Conservation (phyloP, 768 basidiomycete genomes). For the Podaxis sp. region DNA sequence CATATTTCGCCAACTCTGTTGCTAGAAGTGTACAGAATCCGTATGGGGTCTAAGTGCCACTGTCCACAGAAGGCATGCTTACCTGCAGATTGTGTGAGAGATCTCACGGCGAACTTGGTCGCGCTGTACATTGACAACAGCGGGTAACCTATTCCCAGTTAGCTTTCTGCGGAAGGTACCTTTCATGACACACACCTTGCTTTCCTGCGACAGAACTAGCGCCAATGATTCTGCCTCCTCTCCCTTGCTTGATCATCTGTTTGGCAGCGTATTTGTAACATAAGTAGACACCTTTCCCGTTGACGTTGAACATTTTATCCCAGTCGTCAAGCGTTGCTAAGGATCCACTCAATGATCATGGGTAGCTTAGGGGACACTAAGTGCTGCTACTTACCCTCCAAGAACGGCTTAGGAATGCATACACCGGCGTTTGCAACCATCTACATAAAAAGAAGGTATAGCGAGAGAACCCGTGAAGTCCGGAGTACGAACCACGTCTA, state of each 20-base stretch:
- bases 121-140: constrained; percentile 28
- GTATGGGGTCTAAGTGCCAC: neutral
- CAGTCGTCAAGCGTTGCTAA: constrained; percentile 36
- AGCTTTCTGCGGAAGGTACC: neutral
- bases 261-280: constrained; percentile 65
- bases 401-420: constrained; percentile 9
- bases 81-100: constrained; percentile 41
- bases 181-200: constrained; percentile 22
- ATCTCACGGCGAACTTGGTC: constrained; percentile 40
- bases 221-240: constrained; percentile 57
- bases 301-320: constrained; percentile 47
- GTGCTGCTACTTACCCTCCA: constrained; percentile 1
- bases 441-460: neutral
- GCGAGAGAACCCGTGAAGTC: neutral
- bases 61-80: neutral
- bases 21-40: constrained; percentile 23
- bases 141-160: neutral
- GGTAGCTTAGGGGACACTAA: neutral
- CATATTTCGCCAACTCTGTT: constrained; percentile 33
- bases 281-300: constrained; percentile 56
- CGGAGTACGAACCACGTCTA: constrained; percentile 21
- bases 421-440: constrained; percentile 17
- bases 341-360: neutral
- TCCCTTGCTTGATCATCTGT: constrained; percentile 57
- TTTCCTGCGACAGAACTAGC: constrained; percentile 33